Conservation (phyloP, 2,329 filamentous ascomycete species). For the Alternaria rosae region DNA sequence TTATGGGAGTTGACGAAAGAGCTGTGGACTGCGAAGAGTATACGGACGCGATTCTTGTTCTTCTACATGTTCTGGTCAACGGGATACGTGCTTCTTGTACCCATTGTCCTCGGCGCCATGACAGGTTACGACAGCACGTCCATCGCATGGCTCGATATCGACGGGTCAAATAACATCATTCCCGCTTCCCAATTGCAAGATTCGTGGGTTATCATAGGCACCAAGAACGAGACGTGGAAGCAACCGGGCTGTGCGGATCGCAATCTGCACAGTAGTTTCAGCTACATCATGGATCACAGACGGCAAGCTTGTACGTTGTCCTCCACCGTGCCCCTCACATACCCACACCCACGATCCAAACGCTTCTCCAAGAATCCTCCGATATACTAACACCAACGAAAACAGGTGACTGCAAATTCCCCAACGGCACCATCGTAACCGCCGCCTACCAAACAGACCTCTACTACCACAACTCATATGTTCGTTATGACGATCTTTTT, state of each 20-base stretch:
- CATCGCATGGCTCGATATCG: slow-evolving; percentile 37
- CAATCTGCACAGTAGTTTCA: not conserved
- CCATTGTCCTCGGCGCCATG: slow-evolving; percentile 46
- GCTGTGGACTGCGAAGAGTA: slow-evolving; percentile 30
- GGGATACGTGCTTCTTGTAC: slow-evolving; percentile 41
- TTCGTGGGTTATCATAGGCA: slow-evolving; percentile 12
- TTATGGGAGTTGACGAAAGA: slow-evolving; percentile 38
- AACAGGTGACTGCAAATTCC: slow-evolving; percentile 30
- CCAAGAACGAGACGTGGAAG: slow-evolving; percentile 22
- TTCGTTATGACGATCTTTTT: not conserved
- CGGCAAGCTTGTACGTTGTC: not conserved
- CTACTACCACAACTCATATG: not conserved
- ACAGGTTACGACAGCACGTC: slow-evolving; percentile 46
- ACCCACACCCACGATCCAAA: not conserved
- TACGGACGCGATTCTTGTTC: slow-evolving; percentile 33
- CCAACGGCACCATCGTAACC: slow-evolving; percentile 28
- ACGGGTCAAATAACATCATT: slow-evolving; percentile 36
- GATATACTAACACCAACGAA: not conserved
- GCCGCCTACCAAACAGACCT: not conserved
- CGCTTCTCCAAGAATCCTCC: not conserved
- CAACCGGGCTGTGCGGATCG: slow-evolving; percentile 13
- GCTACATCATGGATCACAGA: not conserved
- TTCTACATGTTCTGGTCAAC: slow-evolving; percentile 42
- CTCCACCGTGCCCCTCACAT: not conserved
- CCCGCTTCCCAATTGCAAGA: slow-evolving; percentile 23